Evolutionary conservation across 495 filamentous ascomycete species (phyloP).

Genomic region (Hypoxylon fragiforme): DNA sequence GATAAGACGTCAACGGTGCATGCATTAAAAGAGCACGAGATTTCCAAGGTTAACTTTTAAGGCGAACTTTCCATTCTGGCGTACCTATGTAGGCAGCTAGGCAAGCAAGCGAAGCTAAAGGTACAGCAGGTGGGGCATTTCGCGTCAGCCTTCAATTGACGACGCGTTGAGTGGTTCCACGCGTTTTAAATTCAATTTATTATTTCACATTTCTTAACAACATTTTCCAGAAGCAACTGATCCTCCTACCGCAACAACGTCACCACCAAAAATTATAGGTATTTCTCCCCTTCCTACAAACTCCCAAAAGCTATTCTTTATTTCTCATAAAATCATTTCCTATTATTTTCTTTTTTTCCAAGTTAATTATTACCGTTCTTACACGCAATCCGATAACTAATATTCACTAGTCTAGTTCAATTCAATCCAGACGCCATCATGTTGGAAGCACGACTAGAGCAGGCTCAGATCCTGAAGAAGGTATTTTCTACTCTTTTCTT

Average conservation of each 20-base stretch:
- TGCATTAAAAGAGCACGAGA: too few relatives aligned
- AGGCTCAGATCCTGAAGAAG: slow-evolving; percentile 94
- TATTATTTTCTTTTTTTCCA: background rate
- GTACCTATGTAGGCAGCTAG: background rate
- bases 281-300: too few relatives aligned
- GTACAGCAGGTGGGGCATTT: slow-evolving; percentile 14
- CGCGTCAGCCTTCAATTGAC: slow-evolving; percentile 31
- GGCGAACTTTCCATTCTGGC: too few relatives aligned
- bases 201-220: background rate
- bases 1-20: too few relatives aligned
- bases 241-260: slow-evolving; percentile 6
- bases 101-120: too few relatives aligned
- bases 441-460: slow-evolving; percentile 96
- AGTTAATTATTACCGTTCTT: slow-evolving; percentile 1
- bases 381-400: background rate
- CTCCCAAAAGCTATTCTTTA: too few relatives aligned
- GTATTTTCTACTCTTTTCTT: slow-evolving; percentile 49
- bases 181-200: slow-evolving; percentile 33
- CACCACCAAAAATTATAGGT: too few relatives aligned
- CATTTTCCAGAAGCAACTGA: background rate
- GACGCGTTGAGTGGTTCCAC: slow-evolving; percentile 31
- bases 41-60: too few relatives aligned
- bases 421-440: slow-evolving; percentile 45
- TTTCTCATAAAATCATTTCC: background rate
- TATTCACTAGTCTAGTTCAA: background rate